Base-by-base conservation (phyloP, 2,329 filamentous ascomycete genomes). In the Colletotrichum trifolii region DNA sequence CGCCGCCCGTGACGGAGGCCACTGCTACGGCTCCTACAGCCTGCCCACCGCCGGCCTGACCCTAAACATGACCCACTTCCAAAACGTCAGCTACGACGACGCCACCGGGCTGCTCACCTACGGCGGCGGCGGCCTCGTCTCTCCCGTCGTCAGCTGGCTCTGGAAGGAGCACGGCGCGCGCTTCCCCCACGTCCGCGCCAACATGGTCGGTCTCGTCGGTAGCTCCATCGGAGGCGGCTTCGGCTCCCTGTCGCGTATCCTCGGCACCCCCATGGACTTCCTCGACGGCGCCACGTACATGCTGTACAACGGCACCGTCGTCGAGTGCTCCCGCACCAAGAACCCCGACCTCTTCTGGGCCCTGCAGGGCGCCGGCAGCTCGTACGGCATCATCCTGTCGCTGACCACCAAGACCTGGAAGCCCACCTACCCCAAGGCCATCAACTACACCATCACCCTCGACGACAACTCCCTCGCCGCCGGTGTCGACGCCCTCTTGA, bases 221-320 rank as follows among this genome's bases (percentile, higher is more conserved):
- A 56, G 50, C 43, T 60, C 54, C 48, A 67, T 68, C 47, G 66
- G 66, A 5, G 66, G 66, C 34, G 66, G 66, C 50, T 68, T 56
- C 53, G 66, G 66, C 42, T 64, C 64, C 9, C 60, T 66, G 4
- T 64, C 64, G 25, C 63, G 66, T 38, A 54, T 67, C 46, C 60
- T 64, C 48, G 66, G 66, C 25, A 67, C 66, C 4, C 66, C 66
- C 11, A 64, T 67, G 60, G 66, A 68, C 34, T 64, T 39, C 52
- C 52, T 68, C n/a, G 50, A 60, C 8, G 46, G 54, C n/a, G 66
- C 56, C 25, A 60, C 60, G 6, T 68, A 68, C 49, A 68, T 68
- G 66, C 66, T 68, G 12, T 68, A 67, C 53, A 68, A 68, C 66
- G 66, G 66, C 11, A 68, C 66, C 47, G 34, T 68, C 10, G 64